Base-by-base conservation (phyloP, 164 flowering plant species). In the Warburgia ugandensis region DNA sequence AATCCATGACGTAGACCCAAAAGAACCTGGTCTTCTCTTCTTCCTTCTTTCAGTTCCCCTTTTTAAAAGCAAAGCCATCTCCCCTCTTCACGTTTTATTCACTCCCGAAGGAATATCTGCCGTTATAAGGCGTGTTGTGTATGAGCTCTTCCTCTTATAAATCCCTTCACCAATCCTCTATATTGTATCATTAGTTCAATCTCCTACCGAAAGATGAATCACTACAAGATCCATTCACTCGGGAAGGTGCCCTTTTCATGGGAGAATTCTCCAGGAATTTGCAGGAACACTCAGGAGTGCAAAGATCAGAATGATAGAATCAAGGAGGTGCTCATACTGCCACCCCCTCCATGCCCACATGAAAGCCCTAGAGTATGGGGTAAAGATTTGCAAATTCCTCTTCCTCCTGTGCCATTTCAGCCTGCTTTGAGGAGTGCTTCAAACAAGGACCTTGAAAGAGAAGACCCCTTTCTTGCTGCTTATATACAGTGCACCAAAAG, bases 401-500 rank as follows among this genome's bases (percentile, higher is more conserved):
- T 66, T 32, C 77, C 73, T 39, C 75, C 71, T 17, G 59, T 64
- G 53, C 47, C 58, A 5, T 39, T 44, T 59, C 62, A 57, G 20
- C 45, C 61, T 14, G 45, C 50, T 4, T 28, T 30, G 12, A 65
- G 61, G 49, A 70, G 62, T 35, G 39, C 47, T 36, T 64, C 71
- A 20, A 26, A 17, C 20, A 71, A 55, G 57, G 67, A 66, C 2
- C 49, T 60, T 8, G 41, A 39, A 1, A 56, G 46, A 8, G 69
- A 67, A 16, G 82, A 74, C 57, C 82, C 82, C 2, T 77, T 77
- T 50, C 21, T 69, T 12, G 73, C 67, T 8, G 79, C 82, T 36
- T 72, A 64, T 29, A 68, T 59, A 54, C 68, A 68, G 55, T 74
- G 82, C 68, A 69, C 75, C 19, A 74, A 73, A 61, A 66, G 22